Conservation (phyloP, 495 filamentous ascomycete genomes). For the Neurospora terricola region DNA sequence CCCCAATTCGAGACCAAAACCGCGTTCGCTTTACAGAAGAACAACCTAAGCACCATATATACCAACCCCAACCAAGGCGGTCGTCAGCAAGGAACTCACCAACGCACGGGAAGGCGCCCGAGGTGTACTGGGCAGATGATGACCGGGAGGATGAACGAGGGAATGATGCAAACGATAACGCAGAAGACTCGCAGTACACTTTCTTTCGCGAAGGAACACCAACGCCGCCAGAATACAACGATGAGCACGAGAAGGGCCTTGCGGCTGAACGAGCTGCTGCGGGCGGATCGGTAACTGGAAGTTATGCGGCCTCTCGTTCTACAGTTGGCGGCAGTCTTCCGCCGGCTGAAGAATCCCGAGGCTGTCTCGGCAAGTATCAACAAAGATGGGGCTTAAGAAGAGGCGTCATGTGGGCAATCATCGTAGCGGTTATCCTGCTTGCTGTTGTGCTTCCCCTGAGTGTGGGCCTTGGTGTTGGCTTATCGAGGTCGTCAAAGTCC, state of each 20-base stretch:
- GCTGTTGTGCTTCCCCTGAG: slow-evolving; percentile 27
- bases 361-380: not conserved
- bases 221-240: slow-evolving; percentile 14
- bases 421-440: slow-evolving; percentile 14
- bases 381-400: slow-evolving; percentile 5
- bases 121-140: slow-evolving; percentile 23
- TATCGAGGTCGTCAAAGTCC: slow-evolving; percentile 7
- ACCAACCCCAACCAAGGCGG: slow-evolving; percentile 1
- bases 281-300: not conserved
- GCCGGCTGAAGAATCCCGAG: not conserved
- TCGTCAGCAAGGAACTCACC: not conserved
- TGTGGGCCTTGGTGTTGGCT: slow-evolving; percentile 28
- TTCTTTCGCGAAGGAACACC: slow-evolving; percentile 30
- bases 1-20: not conserved
- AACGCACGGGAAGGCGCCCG: slow-evolving; percentile 3
- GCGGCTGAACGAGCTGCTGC: not conserved
- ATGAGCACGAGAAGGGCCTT: slow-evolving; percentile 8
- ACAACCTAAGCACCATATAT: slow-evolving; percentile 5
- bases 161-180: not conserved
- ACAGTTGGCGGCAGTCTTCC: not conserved
- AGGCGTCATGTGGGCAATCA: slow-evolving; percentile 20
- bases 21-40: slow-evolving; percentile 22
- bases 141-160: slow-evolving; percentile 4
- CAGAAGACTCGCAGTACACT: slow-evolving; percentile 13
- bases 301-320: not conserved